phyloP scores from a whole-genome alignment of 768 basidiomycete species.

The Tylopilus vinaceipallidus region DNA sequence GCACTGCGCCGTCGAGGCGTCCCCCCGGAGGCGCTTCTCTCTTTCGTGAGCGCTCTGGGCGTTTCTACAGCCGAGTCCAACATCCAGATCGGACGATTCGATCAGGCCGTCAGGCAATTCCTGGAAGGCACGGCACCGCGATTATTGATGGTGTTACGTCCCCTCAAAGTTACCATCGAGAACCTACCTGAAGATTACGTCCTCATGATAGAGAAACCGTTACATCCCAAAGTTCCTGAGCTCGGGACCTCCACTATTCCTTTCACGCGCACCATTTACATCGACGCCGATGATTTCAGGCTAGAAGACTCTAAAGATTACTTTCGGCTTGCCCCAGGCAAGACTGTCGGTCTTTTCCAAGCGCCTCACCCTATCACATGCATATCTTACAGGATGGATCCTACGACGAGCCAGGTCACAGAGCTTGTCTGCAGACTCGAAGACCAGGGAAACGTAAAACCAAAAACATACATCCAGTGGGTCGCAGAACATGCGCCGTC shows the following conservation, averaged over 20 bases:
- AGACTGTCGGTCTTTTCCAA: constrained; percentile 95
- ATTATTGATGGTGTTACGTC: constrained; percentile 86
- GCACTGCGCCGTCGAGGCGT: constrained; percentile 93
- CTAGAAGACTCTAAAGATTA: constrained; percentile 90
- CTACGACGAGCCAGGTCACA: constrained; percentile 64
- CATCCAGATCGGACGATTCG: constrained; percentile 87
- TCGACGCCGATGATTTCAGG: constrained; percentile 92
- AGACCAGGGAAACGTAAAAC: constrained; percentile 69
- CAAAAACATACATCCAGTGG: constrained; percentile 97
- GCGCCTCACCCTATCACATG: constrained; percentile 91
- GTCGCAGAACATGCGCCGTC: constrained; percentile 80
- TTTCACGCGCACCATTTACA: constrained; percentile 87
- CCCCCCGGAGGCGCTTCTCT: constrained; percentile 92
- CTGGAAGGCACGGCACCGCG: constrained; percentile 87
- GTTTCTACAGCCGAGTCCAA: constrained; percentile 83
- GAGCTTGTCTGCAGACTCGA: constrained; percentile 83
- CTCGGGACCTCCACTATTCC: constrained; percentile 81
- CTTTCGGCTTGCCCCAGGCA: constrained; percentile 96
- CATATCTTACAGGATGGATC: constrained; percentile 81
- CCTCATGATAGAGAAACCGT: constrained; percentile 80
- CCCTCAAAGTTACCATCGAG: constrained; percentile 88
- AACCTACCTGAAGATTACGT: constrained; percentile 87
- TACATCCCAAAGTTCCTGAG: constrained; percentile 91
- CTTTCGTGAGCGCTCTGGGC: constrained; percentile 92
- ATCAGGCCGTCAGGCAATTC: constrained; percentile 83